Conservation (phyloP, 257 asterid genomes). For the Agastache rugosa region DNA sequence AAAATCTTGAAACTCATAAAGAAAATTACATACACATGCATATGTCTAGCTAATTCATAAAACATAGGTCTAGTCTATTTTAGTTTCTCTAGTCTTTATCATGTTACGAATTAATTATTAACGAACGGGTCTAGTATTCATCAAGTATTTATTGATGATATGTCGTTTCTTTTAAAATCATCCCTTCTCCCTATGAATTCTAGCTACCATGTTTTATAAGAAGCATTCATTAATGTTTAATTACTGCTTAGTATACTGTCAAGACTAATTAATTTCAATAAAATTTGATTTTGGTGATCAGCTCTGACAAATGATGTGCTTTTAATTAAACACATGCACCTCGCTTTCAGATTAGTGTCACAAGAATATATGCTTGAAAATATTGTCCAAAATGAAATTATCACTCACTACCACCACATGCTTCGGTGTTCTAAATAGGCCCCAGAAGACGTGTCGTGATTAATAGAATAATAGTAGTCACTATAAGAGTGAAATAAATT, state of each 20-base stretch:
- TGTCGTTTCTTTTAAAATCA: neutral
- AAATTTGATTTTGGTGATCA: neutral
- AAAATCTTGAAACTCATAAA: neutral
- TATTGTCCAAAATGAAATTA: neutral
- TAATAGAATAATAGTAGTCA: neutral
- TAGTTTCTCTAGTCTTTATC: neutral
- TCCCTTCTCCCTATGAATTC: neutral
- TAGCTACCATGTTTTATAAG: neutral
- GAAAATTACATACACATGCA: neutral
- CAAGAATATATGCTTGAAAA: neutral
- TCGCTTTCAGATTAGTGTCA: neutral
- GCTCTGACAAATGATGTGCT: neutral
- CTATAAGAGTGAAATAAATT: neutral
- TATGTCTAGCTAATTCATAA: neutral
- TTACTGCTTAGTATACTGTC: neutral
- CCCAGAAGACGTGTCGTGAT: conserved; percentile 18
- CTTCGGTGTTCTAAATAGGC: conserved; percentile 38
- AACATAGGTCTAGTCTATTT: neutral
- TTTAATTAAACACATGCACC: neutral
- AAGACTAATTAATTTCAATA: neutral
- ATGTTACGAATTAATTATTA: neutral
- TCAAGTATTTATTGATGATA: neutral
- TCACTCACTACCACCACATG: conserved; percentile 5
- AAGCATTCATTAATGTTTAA: neutral
- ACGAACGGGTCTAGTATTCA: neutral